Percentiles rank a stretch among this genome's conserved stretches.
These are phyloP conservation scores for Gaultheria prostrata DNA, from an alignment of 148 eudicot species.

Conservation along the genomic window DNA sequence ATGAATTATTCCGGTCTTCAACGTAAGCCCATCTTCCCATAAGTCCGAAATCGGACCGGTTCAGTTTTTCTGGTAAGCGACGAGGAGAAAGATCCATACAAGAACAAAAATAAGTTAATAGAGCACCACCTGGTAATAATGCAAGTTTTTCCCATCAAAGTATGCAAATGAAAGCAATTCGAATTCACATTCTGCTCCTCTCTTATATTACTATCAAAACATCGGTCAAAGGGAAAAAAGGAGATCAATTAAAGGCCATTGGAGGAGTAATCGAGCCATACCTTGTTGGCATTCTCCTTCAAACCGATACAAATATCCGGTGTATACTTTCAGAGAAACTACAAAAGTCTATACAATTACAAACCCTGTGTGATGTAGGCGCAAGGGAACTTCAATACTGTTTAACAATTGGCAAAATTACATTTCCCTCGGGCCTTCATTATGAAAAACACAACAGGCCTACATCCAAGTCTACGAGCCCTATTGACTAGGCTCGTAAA, in stretches of 20 bases:
- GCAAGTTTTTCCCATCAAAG: not conserved
- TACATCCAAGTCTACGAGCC: not conserved
- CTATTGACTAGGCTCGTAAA: not conserved
- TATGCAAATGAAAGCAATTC: not conserved
- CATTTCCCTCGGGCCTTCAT: constrained; percentile 10
- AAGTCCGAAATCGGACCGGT: too few relatives aligned
- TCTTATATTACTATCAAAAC: not conserved
- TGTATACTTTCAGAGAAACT: not conserved
- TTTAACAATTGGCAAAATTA: not conserved
- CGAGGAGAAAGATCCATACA: not conserved
- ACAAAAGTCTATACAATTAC: not conserved
- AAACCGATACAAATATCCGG: not conserved
- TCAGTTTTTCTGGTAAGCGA: not conserved
- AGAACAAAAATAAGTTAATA: not conserved
- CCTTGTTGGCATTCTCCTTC: constrained; percentile 5
- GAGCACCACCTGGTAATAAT: not conserved
- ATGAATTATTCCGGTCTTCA: not conserved
- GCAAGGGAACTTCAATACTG: not conserved
- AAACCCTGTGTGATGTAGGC: not conserved
- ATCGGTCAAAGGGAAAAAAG: not conserved
- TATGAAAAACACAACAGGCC: not conserved
- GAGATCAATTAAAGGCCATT: not conserved
- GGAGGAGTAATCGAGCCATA: not conserved
- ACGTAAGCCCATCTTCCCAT: too few relatives aligned
- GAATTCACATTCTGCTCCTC: not conserved